Evolutionary conservation across 2,329 filamentous ascomycete genomes (phyloP), one percentile per base, ranked within the genome.

Genomic region (Colletotrichum tropicale): DNA sequence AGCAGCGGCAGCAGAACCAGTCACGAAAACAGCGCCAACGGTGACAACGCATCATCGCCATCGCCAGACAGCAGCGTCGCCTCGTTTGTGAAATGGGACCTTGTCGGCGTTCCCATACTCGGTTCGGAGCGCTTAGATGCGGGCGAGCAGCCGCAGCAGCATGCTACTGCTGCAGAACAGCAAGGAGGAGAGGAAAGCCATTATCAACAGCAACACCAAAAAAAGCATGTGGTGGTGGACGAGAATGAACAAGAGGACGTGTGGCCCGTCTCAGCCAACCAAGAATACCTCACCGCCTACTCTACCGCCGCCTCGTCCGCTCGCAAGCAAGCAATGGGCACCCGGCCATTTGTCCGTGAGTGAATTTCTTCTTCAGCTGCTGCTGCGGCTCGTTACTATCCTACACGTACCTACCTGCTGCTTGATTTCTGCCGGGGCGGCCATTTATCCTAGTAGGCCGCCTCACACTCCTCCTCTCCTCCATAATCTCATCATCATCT

Each of bases 341-440:
- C 79, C 26, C 77, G 71, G 58, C 75, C 78, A 16, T 84, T 85
- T 77, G 85, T 84, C 76, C 82, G 85, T 67, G 78, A 82, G 86
- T 85, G 68, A 48, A 26, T 38, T 55, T 43, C 60, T 66, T 30
- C 26, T 55, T 62, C 43, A 32, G 62, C 32, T 70, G 15, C 18
- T 62, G 8, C 10, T 62, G 9, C 6, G 43, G 24, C 13, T 28
- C 32, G 24, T 18, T 48, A 26, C 55, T 24, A 16, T n/a, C 32
- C 32, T 38, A 21, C 21, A 5, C 26, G n/a, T 62, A 21, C 10
- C 52, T 16, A 26, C 34, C 15, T 18, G 13, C 16, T 15, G 32
- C 26, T 48, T 28, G 21, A 10, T 66, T 66, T 48, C 24, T 28
- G 62, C 36, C 34, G 36, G 36, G 58, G 18, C 58, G 30, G 58